Evolutionary conservation across 306 rosid genomes (phyloP).

Genomic region (Lablab purpureus): DNA sequence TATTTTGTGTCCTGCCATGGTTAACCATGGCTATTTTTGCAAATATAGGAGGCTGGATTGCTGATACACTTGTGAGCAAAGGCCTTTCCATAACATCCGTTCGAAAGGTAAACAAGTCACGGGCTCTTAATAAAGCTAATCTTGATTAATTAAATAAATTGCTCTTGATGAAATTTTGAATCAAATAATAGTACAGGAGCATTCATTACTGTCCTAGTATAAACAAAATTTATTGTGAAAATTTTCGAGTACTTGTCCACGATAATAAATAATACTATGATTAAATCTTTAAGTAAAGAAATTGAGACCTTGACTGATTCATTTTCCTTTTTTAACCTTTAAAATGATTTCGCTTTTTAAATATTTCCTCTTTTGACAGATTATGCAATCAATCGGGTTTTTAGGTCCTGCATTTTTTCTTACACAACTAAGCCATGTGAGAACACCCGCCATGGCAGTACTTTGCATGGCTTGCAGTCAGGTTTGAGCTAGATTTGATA

Average conservation of each 20-base stretch:
- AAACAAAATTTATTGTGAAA: neutral
- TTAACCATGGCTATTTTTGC: slow-evolving; percentile 97
- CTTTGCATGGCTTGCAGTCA: slow-evolving; percentile 97
- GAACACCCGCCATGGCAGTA: slow-evolving; percentile 88
- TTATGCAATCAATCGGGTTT: slow-evolving; percentile 94
- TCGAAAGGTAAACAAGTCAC: slow-evolving; percentile 76
- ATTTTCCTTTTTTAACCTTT: slow-evolving; percentile 10
- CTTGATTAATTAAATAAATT: slow-evolving; percentile 12
- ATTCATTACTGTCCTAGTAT: slow-evolving; percentile 15
- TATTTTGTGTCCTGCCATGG: slow-evolving; percentile 96
- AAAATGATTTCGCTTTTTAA: slow-evolving; percentile 10
- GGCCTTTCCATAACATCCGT: slow-evolving; percentile 88
- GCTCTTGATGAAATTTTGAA: neutral
- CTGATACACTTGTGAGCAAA: slow-evolving; percentile 92
- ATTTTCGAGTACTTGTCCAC: slow-evolving; percentile 13
- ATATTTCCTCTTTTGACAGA: slow-evolving; percentile 60
- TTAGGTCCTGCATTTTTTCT: slow-evolving; percentile 95
- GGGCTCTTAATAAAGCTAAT: slow-evolving; percentile 9
- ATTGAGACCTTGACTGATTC: neutral
- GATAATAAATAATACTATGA: slow-evolving; percentile 25
- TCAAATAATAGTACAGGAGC: neutral
- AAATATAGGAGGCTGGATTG: slow-evolving; percentile 98
- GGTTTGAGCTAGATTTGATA: slow-evolving; percentile 60
- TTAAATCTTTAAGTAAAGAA: neutral
- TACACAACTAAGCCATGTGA: slow-evolving; percentile 80